These are phyloP conservation scores for Nakaseomyces uthaithaninus DNA, from an alignment of 1,139 yeast genomes.

Conservation along the genomic window DNA sequence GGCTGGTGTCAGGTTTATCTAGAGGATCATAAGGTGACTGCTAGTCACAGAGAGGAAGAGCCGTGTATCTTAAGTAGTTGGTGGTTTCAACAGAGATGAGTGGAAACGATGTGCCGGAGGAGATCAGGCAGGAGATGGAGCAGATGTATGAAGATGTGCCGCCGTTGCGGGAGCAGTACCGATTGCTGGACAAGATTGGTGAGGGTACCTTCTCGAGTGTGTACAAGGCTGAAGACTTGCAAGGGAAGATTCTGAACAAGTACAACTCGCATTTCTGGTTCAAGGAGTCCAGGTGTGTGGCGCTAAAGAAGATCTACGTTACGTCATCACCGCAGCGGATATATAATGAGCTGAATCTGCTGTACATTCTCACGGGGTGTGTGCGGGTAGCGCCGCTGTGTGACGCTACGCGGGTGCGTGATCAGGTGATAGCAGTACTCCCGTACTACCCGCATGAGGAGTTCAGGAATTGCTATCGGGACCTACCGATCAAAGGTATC, in stretches of 20 bases:
- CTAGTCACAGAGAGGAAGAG: background rate
- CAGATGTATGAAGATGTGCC: constrained; percentile 58
- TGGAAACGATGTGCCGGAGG: constrained; percentile 31
- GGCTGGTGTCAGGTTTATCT: too few relatives aligned
- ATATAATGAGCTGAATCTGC: constrained; percentile 71
- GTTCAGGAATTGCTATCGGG: constrained; percentile 78
- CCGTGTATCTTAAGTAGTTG: background rate
- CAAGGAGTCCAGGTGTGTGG: constrained; percentile 56
- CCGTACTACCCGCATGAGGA: constrained; percentile 91
- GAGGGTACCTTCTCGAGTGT: constrained; percentile 93
- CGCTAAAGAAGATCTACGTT: constrained; percentile 86
- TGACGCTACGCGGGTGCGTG: constrained; percentile 79
- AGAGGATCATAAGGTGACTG: too few relatives aligned
- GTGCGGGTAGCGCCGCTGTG: constrained; percentile 78
- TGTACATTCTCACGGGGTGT: constrained; percentile 60
- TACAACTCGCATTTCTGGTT: constrained; percentile 28
- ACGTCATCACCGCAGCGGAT: constrained; percentile 92
- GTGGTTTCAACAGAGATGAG: background rate
- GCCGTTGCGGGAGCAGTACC: constrained; percentile 49
- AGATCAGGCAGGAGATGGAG: constrained; percentile 59
- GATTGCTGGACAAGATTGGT: constrained; percentile 77
- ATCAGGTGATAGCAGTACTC: constrained; percentile 85
- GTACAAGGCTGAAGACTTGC: constrained; percentile 69
- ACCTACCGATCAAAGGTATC: constrained; percentile 69
- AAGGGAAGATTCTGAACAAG: constrained; percentile 23